Evolutionary conservation across 495 filamentous ascomycete genomes (phyloP).

Genomic region (Aspergillus coremiiformis): DNA sequence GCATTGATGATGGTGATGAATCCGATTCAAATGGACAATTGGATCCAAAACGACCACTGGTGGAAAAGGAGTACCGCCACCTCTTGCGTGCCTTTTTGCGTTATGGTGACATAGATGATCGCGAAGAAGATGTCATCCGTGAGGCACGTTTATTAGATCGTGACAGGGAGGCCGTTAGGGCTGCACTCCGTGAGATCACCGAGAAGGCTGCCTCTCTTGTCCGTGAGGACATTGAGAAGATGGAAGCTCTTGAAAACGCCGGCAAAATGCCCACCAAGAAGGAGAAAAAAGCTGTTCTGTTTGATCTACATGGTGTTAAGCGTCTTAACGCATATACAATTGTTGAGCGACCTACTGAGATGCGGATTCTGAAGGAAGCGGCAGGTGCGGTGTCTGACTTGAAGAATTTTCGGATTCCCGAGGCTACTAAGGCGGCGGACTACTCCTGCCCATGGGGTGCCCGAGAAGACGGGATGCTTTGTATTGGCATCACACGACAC

Average conservation of each 20-base stretch:
- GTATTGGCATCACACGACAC: constrained; percentile 83
- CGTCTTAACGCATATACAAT: constrained; percentile 93
- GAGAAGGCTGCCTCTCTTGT: constrained; percentile 60
- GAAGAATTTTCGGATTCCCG: constrained; percentile 74
- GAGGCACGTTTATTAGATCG: constrained; percentile 77
- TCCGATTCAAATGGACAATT: constrained; percentile 52
- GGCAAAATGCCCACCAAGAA: constrained; percentile 83
- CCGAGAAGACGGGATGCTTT: constrained; percentile 93
- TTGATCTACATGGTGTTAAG: constrained; percentile 85
- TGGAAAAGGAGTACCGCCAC: constrained; percentile 85
- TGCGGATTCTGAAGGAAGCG: constrained; percentile 72
- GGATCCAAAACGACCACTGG: constrained; percentile 79
- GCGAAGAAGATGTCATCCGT: constrained; percentile 73
- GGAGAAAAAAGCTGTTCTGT: constrained; percentile 90
- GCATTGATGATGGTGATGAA: constrained; percentile 51
- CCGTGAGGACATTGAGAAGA: constrained; percentile 55
- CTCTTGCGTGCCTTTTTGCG: constrained; percentile 80
- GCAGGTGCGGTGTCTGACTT: constrained; percentile 56
- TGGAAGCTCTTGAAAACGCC: constrained; percentile 56
- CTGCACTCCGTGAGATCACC: constrained; percentile 65
- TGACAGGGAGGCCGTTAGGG: constrained; percentile 66
- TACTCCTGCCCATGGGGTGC: constrained; percentile 89
- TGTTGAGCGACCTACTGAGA: constrained; percentile 78
- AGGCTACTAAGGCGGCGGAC: constrained; percentile 78
- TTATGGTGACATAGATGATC: constrained; percentile 81